Evolutionary conservation across 345 rosid species (phyloP).

Genomic region (Anastatica hierochuntica): DNA sequence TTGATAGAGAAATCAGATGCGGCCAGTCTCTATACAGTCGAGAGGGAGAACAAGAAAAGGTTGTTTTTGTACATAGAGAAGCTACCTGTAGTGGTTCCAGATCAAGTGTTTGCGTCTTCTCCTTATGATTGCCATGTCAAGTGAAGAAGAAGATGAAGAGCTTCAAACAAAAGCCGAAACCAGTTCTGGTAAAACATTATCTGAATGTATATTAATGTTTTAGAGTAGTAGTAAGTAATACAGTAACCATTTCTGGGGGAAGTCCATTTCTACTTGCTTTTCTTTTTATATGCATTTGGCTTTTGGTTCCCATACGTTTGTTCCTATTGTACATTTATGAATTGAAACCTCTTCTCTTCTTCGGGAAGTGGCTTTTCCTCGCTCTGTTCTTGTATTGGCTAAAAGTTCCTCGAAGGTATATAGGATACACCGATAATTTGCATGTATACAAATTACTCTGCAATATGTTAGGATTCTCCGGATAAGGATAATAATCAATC

Average conservation of each 20-base stretch:
- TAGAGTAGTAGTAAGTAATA: constrained; percentile 22
- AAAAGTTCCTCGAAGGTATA: neutral
- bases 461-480: no score
- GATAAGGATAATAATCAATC: no score
- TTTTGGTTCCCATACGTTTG: constrained; percentile 18
- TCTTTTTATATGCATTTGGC: constrained; percentile 21
- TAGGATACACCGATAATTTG: neutral
- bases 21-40: constrained; percentile 30
- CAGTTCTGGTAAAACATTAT: constrained; percentile 14
- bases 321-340: constrained; percentile 1
- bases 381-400: neutral
- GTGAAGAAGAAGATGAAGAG: constrained; percentile 6
- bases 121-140: constrained; percentile 44
- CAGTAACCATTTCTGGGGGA: constrained; percentile 17
- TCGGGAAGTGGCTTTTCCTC: neutral
- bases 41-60: constrained; percentile 44
- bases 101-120: constrained; percentile 31
- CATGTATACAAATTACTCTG: no score
- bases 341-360: no score
- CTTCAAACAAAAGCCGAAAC: constrained; percentile 8
- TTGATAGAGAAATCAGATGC: constrained; percentile 45
- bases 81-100: constrained; percentile 56
- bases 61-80: constrained; percentile 63
- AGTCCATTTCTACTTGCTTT: constrained; percentile 27
- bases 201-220: constrained; percentile 17